Percentiles rank a stretch among this genome's conserved stretches.
Conservation (phyloP, 140 eudicot genomes). For the Erigeron philadelphicus region DNA sequence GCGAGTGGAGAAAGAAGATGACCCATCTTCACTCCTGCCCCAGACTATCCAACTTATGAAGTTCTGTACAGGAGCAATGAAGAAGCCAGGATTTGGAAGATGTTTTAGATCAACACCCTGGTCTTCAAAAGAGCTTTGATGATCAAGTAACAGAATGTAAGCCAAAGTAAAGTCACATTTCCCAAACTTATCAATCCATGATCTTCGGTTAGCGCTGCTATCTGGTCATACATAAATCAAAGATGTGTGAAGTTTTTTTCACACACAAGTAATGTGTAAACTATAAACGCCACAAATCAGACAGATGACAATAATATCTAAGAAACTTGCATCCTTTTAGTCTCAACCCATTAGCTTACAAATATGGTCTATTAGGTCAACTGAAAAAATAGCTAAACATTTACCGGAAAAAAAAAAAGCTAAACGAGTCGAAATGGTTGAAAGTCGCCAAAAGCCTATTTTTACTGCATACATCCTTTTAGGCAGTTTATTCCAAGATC, state of each 20-base stretch:
- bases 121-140: slow-evolving; percentile 40
- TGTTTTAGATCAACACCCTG: slow-evolving; percentile 35
- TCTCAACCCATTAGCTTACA: not conserved
- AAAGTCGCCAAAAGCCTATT: not conserved
- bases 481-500: not conserved
- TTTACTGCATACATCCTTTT: not conserved
- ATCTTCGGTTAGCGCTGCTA: slow-evolving; percentile 44
- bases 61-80: slow-evolving; percentile 49
- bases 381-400: not conserved
- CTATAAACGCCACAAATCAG: not conserved
- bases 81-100: slow-evolving; percentile 54
- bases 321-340: not conserved
- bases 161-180: slow-evolving; percentile 74
- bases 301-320: slow-evolving; percentile 6
- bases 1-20: slow-evolving; percentile 62
- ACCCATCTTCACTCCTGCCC: slow-evolving; percentile 62
- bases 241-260: not conserved
- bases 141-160: slow-evolving; percentile 49
- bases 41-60: slow-evolving; percentile 85
- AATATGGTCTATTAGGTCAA: not conserved
- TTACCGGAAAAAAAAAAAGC: not conserved
- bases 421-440: not conserved
- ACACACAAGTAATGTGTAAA: not conserved
- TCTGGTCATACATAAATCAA: slow-evolving; percentile 40
- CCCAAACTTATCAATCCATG: slow-evolving; percentile 80